A percentile compares a stretch with the other conserved stretches of the same genome.
phyloP scores from a whole-genome alignment of 2,329 filamentous ascomycete genomes.

The Monosporascus sp. region DNA sequence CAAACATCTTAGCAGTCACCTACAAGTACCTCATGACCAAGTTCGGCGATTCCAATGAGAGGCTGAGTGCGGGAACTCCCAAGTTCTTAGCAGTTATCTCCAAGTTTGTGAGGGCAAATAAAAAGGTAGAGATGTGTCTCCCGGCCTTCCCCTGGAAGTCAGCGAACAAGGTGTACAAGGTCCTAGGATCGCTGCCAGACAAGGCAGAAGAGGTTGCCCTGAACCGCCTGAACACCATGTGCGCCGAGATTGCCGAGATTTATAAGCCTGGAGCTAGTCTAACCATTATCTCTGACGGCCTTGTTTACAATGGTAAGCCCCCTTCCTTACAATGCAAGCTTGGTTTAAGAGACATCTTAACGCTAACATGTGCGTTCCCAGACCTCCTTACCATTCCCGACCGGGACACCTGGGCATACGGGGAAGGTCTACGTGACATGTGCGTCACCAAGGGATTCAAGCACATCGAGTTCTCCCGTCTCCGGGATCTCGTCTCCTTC shows the following conservation, averaged over 20 bases:
- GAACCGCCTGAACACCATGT: constrained; percentile 40
- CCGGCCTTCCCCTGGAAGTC: constrained; percentile 57
- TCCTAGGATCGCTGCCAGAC: constrained; percentile 46
- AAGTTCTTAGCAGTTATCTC: neutral
- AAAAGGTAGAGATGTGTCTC: constrained; percentile 20
- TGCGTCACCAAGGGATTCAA: constrained; percentile 31
- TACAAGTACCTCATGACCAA: neutral
- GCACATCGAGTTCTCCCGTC: constrained; percentile 39
- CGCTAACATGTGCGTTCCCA: constrained; percentile 11
- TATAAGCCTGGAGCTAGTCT: constrained; percentile 41
- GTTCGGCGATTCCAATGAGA: neutral
- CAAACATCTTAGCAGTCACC: neutral
- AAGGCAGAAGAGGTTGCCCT: constrained; percentile 47
- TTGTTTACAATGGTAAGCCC: constrained; percentile 44
- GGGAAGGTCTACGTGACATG: constrained; percentile 35
- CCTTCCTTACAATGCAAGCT: no score
- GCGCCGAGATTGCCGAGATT: constrained; percentile 35
- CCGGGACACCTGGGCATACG: constrained; percentile 43
- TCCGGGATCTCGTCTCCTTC: constrained; percentile 39
- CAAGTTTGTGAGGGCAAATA: neutral
- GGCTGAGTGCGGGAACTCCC: neutral
- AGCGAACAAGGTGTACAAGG: constrained; percentile 45
- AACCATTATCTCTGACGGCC: constrained; percentile 45
- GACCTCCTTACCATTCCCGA: constrained; percentile 43
- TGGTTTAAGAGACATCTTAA: neutral